Percentiles rank a stretch among this genome's conserved stretches.
These are phyloP conservation scores for Triticum aestivum DNA, from an alignment of 176 grass and related monocot species.

Conservation along the genomic window IWGSC_CS_RefSeq_v2.1 NC_057802.1:319825718-319826217, in stretches of 20 bases:
- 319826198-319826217: not conserved
- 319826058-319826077: not conserved
- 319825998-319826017: not conserved
- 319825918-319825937: not conserved
- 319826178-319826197: not conserved
- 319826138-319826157: not conserved
- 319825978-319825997: not conserved
- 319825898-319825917: not conserved
- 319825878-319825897: not conserved
- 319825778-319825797: constrained; percentile 35
- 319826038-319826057: not conserved
- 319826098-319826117: not conserved
- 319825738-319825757: constrained; percentile 20
- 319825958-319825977: not conserved
- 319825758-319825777: constrained; percentile 30
- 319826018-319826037: not conserved
- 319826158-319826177: constrained; percentile 18
- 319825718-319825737: not conserved
- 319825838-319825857: not conserved
- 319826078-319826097: not conserved
- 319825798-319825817: constrained; percentile 41
- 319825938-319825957: constrained; percentile 8
- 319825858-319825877: not conserved
- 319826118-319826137: not conserved
- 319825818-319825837: constrained; percentile 15